Percentiles rank a stretch among this genome's conserved stretches.
These are phyloP conservation scores for Amanita pseudoporphyria DNA, from an alignment of 768 basidiomycete genomes.

Conservation along the genomic window DNA sequence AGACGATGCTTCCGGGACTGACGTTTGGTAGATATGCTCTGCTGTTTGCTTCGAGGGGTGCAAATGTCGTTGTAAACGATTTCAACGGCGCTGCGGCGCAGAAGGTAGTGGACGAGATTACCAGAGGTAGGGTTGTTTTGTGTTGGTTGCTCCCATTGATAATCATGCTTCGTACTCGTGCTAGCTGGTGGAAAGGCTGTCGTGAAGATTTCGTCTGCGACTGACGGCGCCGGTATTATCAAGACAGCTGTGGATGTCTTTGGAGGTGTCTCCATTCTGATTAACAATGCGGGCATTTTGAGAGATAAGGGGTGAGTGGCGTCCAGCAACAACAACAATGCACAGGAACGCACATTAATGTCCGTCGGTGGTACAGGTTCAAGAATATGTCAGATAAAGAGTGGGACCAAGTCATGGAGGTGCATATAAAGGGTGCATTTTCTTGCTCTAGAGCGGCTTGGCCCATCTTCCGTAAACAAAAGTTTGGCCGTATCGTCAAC, in stretches of 20 bases:
- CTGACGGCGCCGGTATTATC: constrained; percentile 81
- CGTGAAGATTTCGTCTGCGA: constrained; percentile 76
- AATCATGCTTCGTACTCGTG: not conserved
- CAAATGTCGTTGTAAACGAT: constrained; percentile 93
- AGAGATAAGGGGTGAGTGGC: constrained; percentile 61
- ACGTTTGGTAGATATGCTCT: constrained; percentile 61
- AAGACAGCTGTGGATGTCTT: constrained; percentile 79
- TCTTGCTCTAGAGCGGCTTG: constrained; percentile 91
- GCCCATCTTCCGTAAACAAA: constrained; percentile 91
- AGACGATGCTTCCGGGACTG: not conserved
- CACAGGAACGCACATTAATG: not conserved
- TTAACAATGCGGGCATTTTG: constrained; percentile 94
- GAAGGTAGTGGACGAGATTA: constrained; percentile 87
- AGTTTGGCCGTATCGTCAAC: constrained; percentile 92
- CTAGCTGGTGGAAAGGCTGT: constrained; percentile 86
- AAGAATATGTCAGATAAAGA: constrained; percentile 97
- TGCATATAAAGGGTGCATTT: constrained; percentile 92
- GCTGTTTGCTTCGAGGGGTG: constrained; percentile 87
- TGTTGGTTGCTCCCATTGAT: not conserved
- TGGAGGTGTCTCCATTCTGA: constrained; percentile 76
- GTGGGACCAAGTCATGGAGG: constrained; percentile 81
- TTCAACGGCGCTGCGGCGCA: constrained; percentile 83
- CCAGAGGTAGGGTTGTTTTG: constrained; percentile 39
- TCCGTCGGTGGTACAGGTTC: constrained; percentile 54
- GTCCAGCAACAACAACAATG: too few relatives aligned